A percentile compares a stretch with the other conserved stretches of the same genome.
These are phyloP conservation scores for Asterella californica DNA, from an alignment of 225 moss, liverwort and hornwort genomes.

Conservation along the genomic window DNA sequence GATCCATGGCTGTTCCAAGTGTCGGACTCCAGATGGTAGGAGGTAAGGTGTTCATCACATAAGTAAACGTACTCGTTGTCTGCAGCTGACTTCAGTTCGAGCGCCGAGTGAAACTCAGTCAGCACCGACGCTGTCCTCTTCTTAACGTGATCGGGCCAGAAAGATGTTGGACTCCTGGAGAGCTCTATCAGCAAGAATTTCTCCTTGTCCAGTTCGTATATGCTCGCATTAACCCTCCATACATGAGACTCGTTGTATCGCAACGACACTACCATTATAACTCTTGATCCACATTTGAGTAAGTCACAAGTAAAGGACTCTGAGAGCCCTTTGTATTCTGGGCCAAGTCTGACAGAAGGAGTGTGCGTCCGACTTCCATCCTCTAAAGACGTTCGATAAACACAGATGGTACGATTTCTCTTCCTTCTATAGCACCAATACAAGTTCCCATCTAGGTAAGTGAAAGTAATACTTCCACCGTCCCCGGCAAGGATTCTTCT, in stretches of 20 bases:
- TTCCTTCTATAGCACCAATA: constrained; percentile 4
- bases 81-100: constrained; percentile 3
- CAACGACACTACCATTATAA: background rate
- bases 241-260: constrained; percentile 1
- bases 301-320: constrained; percentile 2
- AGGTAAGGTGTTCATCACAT: background rate
- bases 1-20: constrained; percentile 5
- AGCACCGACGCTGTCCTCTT: background rate
- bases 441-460: background rate
- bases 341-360: background rate
- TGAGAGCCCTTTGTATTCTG: background rate
- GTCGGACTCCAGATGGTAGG: constrained; percentile 1
- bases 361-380: background rate
- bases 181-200: background rate
- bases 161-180: background rate
- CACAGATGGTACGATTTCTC: background rate
- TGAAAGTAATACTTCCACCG: background rate
- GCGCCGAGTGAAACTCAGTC: constrained; percentile 2
- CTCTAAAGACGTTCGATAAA: background rate
- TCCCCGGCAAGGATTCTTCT: background rate
- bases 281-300: constrained; percentile 2
- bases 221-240: background rate
- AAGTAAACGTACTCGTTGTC: constrained; percentile 1
- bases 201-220: background rate
- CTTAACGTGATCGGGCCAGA: background rate